Evolutionary conservation across 2,329 filamentous ascomycete genomes (phyloP).

Genomic region (Stylonectria norvegica): DNA sequence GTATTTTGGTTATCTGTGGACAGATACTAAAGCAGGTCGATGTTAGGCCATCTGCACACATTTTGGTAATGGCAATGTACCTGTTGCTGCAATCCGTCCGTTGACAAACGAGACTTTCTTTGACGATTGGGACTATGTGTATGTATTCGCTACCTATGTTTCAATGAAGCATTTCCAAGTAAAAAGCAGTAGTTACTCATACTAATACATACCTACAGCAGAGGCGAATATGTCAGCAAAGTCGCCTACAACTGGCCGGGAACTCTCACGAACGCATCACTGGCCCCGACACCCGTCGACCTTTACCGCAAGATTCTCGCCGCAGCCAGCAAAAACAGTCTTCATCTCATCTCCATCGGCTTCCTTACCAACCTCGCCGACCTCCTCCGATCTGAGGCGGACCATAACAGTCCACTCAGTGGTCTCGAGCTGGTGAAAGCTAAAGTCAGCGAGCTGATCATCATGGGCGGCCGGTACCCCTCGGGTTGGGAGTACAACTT

Average conservation of each 20-base stretch:
- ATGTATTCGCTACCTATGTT: not conserved
- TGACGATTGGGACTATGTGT: constrained; percentile 31
- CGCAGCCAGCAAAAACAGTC: not conserved
- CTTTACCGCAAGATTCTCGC: constrained; percentile 40
- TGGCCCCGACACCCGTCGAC: constrained; percentile 39
- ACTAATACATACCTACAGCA: constrained; percentile 22
- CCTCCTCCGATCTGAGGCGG: constrained; percentile 43
- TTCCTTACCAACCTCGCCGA: constrained; percentile 14
- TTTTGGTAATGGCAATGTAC: constrained; percentile 35
- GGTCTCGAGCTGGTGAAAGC: constrained; percentile 39
- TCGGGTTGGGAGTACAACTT: constrained; percentile 50
- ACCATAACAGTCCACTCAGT: constrained; percentile 36
- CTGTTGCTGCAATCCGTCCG: constrained; percentile 39
- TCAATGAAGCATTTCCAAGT: not conserved
- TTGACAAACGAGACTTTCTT: constrained; percentile 43
- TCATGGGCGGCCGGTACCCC: constrained; percentile 52
- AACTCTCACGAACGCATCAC: not conserved
- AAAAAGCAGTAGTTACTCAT: not conserved
- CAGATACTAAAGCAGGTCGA: not conserved
- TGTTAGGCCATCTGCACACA: constrained; percentile 38
- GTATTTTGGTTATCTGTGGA: not conserved
- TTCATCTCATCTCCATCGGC: not conserved
- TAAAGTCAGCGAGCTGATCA: constrained; percentile 47
- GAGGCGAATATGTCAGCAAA: constrained; percentile 46
- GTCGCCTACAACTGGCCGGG: constrained; percentile 38